Evolutionary conservation across 1,284 basidiomycete genomes (phyloP).

Genomic region (Pyrrhoderma lamaoense): DNA sequence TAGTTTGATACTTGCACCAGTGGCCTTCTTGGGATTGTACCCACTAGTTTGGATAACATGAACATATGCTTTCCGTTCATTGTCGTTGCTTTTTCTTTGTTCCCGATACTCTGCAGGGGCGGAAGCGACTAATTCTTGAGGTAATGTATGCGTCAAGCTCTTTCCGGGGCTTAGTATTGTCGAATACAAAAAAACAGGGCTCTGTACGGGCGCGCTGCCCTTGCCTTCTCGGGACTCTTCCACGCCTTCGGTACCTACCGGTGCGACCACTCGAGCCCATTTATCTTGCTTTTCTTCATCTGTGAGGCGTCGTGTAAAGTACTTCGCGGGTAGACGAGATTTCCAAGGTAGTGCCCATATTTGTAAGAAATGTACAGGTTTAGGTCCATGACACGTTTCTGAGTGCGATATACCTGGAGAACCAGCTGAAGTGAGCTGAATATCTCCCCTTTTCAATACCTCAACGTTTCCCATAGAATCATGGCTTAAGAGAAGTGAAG

Average conservation of each 20-base stretch:
- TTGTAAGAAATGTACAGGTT: slow-evolving; percentile 76
- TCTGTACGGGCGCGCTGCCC: slow-evolving; percentile 71
- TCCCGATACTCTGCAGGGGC: not conserved
- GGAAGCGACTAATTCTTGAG: slow-evolving; percentile 8
- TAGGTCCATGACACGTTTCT: slow-evolving; percentile 54
- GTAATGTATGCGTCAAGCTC: slow-evolving; percentile 44
- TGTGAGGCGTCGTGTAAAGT: slow-evolving; percentile 79
- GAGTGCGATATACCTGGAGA: slow-evolving; percentile 78
- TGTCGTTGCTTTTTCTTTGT: not conserved
- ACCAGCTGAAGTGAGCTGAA: slow-evolving; percentile 89
- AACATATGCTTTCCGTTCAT: slow-evolving; percentile 48
- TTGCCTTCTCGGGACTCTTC: slow-evolving; percentile 50
- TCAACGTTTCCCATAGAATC: slow-evolving; percentile 90
- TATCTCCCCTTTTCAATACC: slow-evolving; percentile 77
- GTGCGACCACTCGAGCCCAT: slow-evolving; percentile 66
- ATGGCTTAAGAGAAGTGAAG: slow-evolving; percentile 37
- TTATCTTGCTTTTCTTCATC: slow-evolving; percentile 76
- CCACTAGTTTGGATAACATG: slow-evolving; percentile 73
- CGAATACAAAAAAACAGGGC: slow-evolving; percentile 54
- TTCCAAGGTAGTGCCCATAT: slow-evolving; percentile 76
- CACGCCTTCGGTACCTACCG: slow-evolving; percentile 50
- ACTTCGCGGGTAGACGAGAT: slow-evolving; percentile 56
- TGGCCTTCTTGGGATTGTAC: slow-evolving; percentile 50
- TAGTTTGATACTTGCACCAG: slow-evolving; percentile 44
- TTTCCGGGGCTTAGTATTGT: slow-evolving; percentile 53